Percentiles rank a stretch among this genome's conserved stretches.
These are phyloP conservation scores for Aureobasidium sp. DNA, from an alignment of 2,329 filamentous ascomycete species.

Conservation along the genomic window DNA sequence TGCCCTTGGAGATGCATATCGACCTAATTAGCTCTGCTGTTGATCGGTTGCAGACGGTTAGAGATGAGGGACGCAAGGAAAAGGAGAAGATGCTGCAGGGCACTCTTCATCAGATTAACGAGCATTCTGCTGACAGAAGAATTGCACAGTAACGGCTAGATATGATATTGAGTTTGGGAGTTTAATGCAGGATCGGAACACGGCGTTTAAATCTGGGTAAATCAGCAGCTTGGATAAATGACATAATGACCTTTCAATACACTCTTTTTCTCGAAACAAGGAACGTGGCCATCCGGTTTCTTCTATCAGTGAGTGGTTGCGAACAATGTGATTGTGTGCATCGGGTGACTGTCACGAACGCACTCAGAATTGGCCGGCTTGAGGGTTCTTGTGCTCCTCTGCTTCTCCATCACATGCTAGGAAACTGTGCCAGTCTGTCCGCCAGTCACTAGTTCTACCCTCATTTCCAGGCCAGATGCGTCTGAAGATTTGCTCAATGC, in stretches of 20 bases:
- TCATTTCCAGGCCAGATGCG: neutral
- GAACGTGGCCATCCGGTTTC: no score
- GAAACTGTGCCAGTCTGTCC: neutral
- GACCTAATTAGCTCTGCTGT: conserved; percentile 67
- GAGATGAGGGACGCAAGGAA: conserved; percentile 41
- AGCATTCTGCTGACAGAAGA: neutral
- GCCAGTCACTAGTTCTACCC: neutral
- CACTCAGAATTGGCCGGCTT: neutral
- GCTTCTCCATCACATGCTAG: neutral
- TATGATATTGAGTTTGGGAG: neutral
- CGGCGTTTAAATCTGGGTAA: neutral
- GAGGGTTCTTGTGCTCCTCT: neutral
- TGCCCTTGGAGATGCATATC: conserved; percentile 67
- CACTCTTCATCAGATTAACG: conserved; percentile 13
- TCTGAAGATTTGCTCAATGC: neutral
- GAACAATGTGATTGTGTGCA: no score
- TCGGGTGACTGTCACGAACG: no score
- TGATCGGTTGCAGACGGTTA: conserved; percentile 60
- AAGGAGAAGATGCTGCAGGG: conserved; percentile 18
- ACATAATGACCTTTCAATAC: neutral
- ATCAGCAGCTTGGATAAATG: neutral
- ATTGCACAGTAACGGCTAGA: neutral
- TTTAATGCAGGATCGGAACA: neutral
- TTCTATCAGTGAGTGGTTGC: no score
- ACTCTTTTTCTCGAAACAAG: no score